Evolutionary conservation across 2,329 filamentous ascomycete genomes (phyloP).

Genomic region (Coniochaeta pulveracea): DNA sequence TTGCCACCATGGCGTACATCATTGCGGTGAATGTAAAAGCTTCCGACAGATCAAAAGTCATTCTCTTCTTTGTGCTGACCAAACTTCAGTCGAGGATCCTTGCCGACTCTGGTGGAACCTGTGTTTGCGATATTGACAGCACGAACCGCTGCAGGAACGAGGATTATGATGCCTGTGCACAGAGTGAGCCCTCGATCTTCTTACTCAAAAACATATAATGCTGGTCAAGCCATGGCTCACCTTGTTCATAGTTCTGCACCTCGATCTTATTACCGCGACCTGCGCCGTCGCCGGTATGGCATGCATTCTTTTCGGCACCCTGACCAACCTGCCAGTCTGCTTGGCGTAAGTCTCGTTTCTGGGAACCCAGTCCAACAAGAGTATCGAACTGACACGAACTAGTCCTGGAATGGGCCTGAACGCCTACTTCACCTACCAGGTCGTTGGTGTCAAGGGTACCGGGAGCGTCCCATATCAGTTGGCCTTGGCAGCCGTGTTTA

Average conservation of each 20-base stretch:
- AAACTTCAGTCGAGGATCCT: conserved; percentile 63
- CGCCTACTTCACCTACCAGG: conserved; percentile 57
- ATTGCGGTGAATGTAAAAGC: conserved; percentile 56
- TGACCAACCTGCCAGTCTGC: conserved; percentile 72
- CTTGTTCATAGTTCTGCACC: conserved; percentile 43
- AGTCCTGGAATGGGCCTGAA: conserved; percentile 59
- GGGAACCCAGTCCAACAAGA: neutral
- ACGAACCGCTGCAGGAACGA: conserved; percentile 36
- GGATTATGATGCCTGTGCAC: conserved; percentile 32
- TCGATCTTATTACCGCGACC: conserved; percentile 73
- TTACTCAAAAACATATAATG: too few relatives aligned
- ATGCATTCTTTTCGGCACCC: conserved; percentile 65
- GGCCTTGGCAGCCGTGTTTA: conserved; percentile 52
- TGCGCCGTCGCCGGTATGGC: conserved; percentile 68
- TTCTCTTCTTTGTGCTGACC: too few relatives aligned
- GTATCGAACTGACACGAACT: conserved; percentile 1
- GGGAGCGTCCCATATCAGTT: conserved; percentile 46
- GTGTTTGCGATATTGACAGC: conserved; percentile 45
- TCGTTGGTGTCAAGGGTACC: conserved; percentile 47
- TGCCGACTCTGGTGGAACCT: conserved; percentile 66
- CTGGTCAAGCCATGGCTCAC: too few relatives aligned
- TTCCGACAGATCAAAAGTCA: too few relatives aligned
- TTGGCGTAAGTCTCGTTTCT: conserved; percentile 47
- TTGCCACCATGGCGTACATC: conserved; percentile 76
- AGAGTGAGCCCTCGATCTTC: conserved; percentile 27